Evolutionary conservation across 352 stramenopile genomes (phyloP), one percentile per base, ranked within the genome.

Genomic region (Phytopythium mirpurense): DNA sequence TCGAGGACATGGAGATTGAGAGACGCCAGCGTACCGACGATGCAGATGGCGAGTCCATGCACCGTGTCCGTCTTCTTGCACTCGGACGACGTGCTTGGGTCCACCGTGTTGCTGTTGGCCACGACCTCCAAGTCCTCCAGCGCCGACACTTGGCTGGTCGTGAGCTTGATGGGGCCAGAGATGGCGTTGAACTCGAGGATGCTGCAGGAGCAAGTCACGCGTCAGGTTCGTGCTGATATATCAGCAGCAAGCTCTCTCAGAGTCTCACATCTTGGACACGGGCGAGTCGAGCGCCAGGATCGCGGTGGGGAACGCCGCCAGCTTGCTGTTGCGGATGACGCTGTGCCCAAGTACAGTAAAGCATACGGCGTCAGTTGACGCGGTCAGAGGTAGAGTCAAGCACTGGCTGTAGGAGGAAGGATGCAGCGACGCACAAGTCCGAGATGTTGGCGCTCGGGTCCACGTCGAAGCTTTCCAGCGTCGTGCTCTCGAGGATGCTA

Each of bases 401-500:
- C n/a, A n/a, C n/a, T n/a, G n/a, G n/a, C n/a, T n/a, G n/a, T n/a
- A n/a, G n/a, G n/a, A n/a, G n/a, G n/a, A n/a, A n/a, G n/a, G n/a
- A n/a, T n/a, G n/a, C n/a, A n/a, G n/a, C 7, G 21, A 54, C 11
- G 36, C 60, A 78, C 65, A 71, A 57, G 36, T 78, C 54, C 14
- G 70, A 35, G 44, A 86, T 70, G n/a, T 51, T 68, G 18, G 58
- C 62, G 5, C 62, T 56, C 11, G 47, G 35, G 27, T 63, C 56
- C 29, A 82, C 37, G 41, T 57, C 58, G 50, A 88, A 80, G 0
- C 47, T 61, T 3, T 65, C 40, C 35, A 86, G 63, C 15, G 59
- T 69, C 11, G 62, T 58, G 8, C 57, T 41, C 26, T 80, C 68
- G 55, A 88, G 76, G 10, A 74, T 63, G 46, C 77, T 88, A 47